Base-by-base conservation (phyloP, 495 filamentous ascomycete species). In the Barbatosphaeria neglecta region DNA sequence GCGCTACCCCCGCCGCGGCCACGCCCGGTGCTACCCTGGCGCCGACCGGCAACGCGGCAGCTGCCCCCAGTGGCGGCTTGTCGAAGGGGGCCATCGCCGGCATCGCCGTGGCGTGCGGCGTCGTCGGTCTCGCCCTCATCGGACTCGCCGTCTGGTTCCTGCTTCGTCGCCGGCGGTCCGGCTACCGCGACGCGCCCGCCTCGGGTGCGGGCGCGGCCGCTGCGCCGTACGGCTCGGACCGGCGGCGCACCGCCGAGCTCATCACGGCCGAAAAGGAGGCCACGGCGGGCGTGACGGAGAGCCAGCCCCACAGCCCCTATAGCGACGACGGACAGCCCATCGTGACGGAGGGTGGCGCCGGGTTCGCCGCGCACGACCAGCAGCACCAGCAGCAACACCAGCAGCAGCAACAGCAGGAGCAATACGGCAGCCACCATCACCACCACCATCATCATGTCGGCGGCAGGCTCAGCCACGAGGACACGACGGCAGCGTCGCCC, bases 251-350 rank as follows among this genome's bases (percentile, higher is more conserved):
- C 33, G 53, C 58, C 20, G 58, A 61, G 16, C 57, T 70, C 53
- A 66, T 71, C 33, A 22, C 24, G 4, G 54, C 53, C 43, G 63
- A 68, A 47, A 72, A 73, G 55, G 67, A 69, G 31, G 57, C 58
- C 3, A 46, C 39, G 43, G 55, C 50, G 2, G 58, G 49, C 10
- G 50, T 50, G 1, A 54, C 54, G 22, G 63, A 63, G 38, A 56
- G 54, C 18, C 46, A 59, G 1, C 64, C 68, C 8, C 58, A 60
- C 35, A 65, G 62, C 6, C 53, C 60, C 15, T 70, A 67, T 46
- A 63, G 60, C 25, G 62, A 69, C 54, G 56, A 65, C 46, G 62
- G 58, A 2, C 37, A 46, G 40, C 23, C 47, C 23, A 22, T 45
- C 49, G 16, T 37, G 31, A 11, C 44, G 35, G 4, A 43, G 50